phyloP scores from a whole-genome alignment of 2,329 filamentous ascomycete species.

The Pseudogymnoascus pannorum region DNA sequence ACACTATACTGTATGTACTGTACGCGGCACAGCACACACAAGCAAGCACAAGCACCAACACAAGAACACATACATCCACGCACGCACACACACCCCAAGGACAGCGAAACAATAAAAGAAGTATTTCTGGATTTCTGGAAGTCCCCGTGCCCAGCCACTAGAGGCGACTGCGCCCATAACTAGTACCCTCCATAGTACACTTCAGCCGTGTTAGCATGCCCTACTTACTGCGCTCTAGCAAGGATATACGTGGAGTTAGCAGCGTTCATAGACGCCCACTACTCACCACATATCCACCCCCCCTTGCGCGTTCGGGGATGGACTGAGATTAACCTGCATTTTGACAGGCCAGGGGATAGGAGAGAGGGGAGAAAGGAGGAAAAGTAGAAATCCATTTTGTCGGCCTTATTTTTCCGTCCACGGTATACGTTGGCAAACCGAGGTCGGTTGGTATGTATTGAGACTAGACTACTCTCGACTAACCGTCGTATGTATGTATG shows the following conservation, averaged over 20 bases:
- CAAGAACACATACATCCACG: background rate
- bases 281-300: background rate
- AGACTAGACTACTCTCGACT: too few species aligned
- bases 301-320: slow-evolving; percentile 1
- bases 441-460: too few species aligned
- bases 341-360: slow-evolving; percentile 1
- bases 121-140: slow-evolving; percentile 7
- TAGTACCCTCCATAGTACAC: too few species aligned
- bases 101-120: background rate
- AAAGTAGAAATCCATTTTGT: background rate
- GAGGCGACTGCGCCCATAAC: slow-evolving; percentile 6
- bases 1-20: too few species aligned
- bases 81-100: background rate
- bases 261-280: background rate
- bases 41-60: too few species aligned
- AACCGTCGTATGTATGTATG: too few species aligned
- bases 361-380: background rate
- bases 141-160: background rate
- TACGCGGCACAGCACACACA: background rate
- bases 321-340: slow-evolving; percentile 8
- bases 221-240: background rate
- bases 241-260: slow-evolving; percentile 1
- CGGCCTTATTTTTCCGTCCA: background rate
- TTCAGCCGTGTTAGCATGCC: background rate
- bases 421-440: too few species aligned